Evolutionary conservation across 768 basidiomycete genomes (phyloP).

Genomic region (Amanita subjunquillea): DNA sequence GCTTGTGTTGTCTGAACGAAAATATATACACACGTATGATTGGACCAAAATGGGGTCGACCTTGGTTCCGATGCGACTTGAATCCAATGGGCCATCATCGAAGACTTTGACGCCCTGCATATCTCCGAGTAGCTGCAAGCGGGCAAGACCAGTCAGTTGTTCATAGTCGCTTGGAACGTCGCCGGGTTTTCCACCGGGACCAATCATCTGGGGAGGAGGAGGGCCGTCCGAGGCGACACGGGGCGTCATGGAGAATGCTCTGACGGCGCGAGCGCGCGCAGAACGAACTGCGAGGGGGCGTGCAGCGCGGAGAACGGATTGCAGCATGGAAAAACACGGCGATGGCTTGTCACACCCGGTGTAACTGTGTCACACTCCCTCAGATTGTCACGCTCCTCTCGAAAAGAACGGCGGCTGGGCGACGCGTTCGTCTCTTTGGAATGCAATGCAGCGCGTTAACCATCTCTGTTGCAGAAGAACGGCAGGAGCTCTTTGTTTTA

Average conservation of each 20-base stretch:
- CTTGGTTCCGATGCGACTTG: constrained; percentile 81
- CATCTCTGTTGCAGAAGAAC: not conserved
- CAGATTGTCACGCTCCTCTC: constrained; percentile 13
- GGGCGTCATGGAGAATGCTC: constrained; percentile 51
- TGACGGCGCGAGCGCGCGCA: constrained; percentile 23
- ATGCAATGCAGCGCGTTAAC: not conserved
- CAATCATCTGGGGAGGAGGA: constrained; percentile 56
- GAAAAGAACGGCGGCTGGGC: constrained; percentile 18
- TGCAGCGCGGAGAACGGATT: constrained; percentile 33
- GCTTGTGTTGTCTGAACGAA: constrained; percentile 3
- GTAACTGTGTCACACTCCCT: constrained; percentile 11
- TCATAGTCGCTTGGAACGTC: constrained; percentile 76
- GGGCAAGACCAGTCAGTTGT: constrained; percentile 95
- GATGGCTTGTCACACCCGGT: constrained; percentile 11
- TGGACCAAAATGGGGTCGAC: constrained; percentile 80
- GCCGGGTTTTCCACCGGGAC: constrained; percentile 62
- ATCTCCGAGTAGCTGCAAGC: constrained; percentile 85
- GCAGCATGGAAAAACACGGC: constrained; percentile 25
- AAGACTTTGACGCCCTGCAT: constrained; percentile 85
- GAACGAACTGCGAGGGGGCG: constrained; percentile 27
- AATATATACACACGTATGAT: constrained; percentile 55
- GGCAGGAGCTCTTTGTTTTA: not conserved
- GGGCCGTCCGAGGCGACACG: constrained; percentile 44
- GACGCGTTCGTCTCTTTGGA: not conserved
- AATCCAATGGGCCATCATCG: constrained; percentile 76